Evolutionary conservation across 192 early-diverging fungal genomes (phyloP), one percentile per base, ranked within the genome.

Genomic region (Backusella morwellensis): DNA sequence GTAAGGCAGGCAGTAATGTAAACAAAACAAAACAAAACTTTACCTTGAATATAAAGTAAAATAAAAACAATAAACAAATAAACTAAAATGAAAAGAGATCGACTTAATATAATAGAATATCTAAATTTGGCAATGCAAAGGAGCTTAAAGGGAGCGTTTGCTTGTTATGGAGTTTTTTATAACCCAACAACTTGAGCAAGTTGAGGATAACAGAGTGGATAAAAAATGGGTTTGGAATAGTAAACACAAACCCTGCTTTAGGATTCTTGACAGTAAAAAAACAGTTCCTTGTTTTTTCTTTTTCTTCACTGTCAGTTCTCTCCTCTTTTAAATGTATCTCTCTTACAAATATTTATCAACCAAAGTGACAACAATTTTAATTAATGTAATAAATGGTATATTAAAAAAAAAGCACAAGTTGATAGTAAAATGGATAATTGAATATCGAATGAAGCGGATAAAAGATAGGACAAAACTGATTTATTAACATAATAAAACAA

Each of bases 61-160:
- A 54, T 7, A 54, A 54, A 15, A 52, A 52, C 14, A 52, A 52
- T 19, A 54, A 54, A 54, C 17, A 59, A 59, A 59, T 23, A 12
- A 59, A 59, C 23, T 23, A 59, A 59, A 59, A 59, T 23, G 21
- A 59, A 59, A 59, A 59, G 21, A 59, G 54, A 59, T 59, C 54
- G n/a, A 59, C 54, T 59, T 59, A 59, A 59, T 59, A 59, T 59
- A 59, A 59, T 59, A 23, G 23, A 59, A 59, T 59, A 59, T 59
- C 54, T 59, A 59, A 59, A 59, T 59, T 59, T 59, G 54, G 54
- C 9, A 59, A 59, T 12, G n/a, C 23, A 59, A 59, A 59, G 54
- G 54, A 59, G 54, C 21, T 12, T 19, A 59, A 59, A 56, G 21
- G 54, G 54, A 59, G 54, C 23, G 12, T 59, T 59, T 59, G n/a